Evolutionary conservation across 352 stramenopile genomes (phyloP).

Genomic region (Aphanomyces euteiches): DNA sequence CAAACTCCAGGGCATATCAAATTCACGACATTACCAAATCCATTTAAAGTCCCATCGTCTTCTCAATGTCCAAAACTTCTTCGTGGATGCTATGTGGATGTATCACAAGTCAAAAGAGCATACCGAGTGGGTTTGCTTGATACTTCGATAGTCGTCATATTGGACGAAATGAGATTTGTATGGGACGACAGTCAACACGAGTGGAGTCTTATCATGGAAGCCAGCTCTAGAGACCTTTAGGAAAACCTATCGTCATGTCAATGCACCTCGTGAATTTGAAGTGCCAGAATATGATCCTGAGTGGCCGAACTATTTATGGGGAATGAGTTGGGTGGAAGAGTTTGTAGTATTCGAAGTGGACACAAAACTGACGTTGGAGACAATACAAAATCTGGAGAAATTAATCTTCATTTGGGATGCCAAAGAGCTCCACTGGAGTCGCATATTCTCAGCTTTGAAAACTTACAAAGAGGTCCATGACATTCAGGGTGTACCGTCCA

Average conservation of each 20-base stretch:
- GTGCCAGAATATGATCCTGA: slow-evolving; percentile 45
- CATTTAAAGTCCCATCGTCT: background rate
- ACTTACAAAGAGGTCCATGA: too few relatives aligned
- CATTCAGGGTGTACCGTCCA: too few relatives aligned
- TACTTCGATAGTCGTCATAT: background rate
- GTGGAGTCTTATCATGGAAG: slow-evolving; percentile 43
- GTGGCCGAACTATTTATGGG: slow-evolving; percentile 16
- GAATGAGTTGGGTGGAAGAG: slow-evolving; percentile 1
- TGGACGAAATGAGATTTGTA: background rate
- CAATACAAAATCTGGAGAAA: too few relatives aligned
- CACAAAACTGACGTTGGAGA: too few relatives aligned
- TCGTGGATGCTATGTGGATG: background rate
- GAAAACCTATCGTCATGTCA: slow-evolving; percentile 78
- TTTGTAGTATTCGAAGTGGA: too few relatives aligned
- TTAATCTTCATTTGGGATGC: too few relatives aligned
- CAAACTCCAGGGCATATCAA: background rate
- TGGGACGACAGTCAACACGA: background rate
- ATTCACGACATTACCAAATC: background rate
- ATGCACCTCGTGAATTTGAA: slow-evolving; percentile 89
- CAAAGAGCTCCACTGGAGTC: too few relatives aligned
- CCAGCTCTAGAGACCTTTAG: slow-evolving; percentile 83
- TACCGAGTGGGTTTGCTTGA: background rate
- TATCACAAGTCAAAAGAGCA: background rate
- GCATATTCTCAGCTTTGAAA: too few relatives aligned
- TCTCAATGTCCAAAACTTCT: background rate